phyloP scores from a whole-genome alignment of 2,329 filamentous ascomycete species.

The Trichoderma semiorbis region DNA sequence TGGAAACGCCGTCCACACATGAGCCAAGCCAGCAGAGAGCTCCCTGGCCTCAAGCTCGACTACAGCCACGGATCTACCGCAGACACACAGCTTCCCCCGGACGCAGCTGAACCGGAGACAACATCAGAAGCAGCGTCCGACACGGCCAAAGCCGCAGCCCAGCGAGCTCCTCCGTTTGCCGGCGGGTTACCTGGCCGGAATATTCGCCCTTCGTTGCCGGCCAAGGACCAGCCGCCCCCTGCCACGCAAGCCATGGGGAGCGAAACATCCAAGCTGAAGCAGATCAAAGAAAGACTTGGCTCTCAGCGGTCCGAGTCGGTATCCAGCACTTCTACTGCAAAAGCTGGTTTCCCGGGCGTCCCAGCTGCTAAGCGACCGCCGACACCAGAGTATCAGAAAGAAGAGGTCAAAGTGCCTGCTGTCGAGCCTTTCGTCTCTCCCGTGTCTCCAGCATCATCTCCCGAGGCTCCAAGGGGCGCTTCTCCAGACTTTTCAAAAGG shows the following conservation, averaged over 20 bases:
- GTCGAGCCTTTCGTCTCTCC: constrained; percentile 40
- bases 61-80: constrained; percentile 51
- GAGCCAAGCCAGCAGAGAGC: constrained; percentile 43
- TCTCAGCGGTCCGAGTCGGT: constrained; percentile 23
- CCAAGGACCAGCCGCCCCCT: constrained; percentile 20
- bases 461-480: constrained; percentile 33
- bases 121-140: background rate
- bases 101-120: background rate
- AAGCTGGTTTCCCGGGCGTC: constrained; percentile 10
- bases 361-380: constrained; percentile 39
- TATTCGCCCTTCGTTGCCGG: constrained; percentile 23
- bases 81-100: constrained; percentile 23
- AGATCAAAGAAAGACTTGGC: constrained; percentile 31
- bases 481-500: constrained; percentile 20
- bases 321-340: constrained; percentile 6
- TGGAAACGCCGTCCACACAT: constrained; percentile 53
- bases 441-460: constrained; percentile 44
- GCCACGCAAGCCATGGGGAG: constrained; percentile 32
- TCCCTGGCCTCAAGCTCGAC: constrained; percentile 48
- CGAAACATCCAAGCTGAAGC: constrained; percentile 32
- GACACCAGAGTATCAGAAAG: constrained; percentile 47
- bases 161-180: constrained; percentile 20
- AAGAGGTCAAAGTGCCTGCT: constrained; percentile 39
- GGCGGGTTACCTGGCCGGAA: constrained; percentile 31
- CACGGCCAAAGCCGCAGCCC: background rate